Evolutionary conservation across 2,329 filamentous ascomycete species (phyloP).

Genomic region (Whalleya microplaca): DNA sequence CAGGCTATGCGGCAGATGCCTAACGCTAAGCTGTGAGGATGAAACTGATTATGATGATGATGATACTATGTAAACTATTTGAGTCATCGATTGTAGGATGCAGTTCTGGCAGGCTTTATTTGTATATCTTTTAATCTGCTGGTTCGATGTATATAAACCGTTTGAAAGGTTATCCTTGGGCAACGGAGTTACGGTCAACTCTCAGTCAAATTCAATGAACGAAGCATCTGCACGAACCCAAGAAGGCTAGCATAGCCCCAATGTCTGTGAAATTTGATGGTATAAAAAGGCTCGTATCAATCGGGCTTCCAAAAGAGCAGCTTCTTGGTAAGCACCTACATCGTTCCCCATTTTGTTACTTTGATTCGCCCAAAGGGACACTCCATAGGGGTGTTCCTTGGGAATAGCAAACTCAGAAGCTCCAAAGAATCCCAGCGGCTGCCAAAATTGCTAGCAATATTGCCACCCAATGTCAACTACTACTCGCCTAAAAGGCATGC

Average conservation of each 20-base stretch:
- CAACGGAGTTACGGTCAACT: not conserved
- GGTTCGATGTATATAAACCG: not conserved
- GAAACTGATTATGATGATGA: not conserved
- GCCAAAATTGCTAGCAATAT: conserved; percentile 15
- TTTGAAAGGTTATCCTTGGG: not conserved
- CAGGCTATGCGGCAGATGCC: conserved; percentile 86
- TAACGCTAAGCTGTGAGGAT: conserved; percentile 73
- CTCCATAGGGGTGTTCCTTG: not conserved
- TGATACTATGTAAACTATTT: no score
- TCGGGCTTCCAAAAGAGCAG: conserved; percentile 1
- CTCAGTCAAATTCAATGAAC: not conserved
- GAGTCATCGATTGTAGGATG: no score
- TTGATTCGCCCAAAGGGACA: not conserved
- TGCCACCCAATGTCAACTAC: not conserved
- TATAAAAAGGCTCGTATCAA: not conserved
- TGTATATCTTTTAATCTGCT: no score
- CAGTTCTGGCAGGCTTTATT: no score
- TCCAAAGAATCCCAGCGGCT: conserved; percentile 7
- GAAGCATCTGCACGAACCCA: not conserved
- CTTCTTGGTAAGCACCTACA: conserved; percentile 3
- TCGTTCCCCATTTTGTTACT: conserved; percentile 4
- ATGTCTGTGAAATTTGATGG: not conserved
- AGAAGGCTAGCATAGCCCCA: not conserved
- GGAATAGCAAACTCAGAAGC: conserved; percentile 4
- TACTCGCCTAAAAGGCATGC: not conserved